Evolutionary conservation across 495 filamentous ascomycete genomes (phyloP), one percentile per base, ranked within the genome.

Genomic region (Trichocladium antarcticum): DNA sequence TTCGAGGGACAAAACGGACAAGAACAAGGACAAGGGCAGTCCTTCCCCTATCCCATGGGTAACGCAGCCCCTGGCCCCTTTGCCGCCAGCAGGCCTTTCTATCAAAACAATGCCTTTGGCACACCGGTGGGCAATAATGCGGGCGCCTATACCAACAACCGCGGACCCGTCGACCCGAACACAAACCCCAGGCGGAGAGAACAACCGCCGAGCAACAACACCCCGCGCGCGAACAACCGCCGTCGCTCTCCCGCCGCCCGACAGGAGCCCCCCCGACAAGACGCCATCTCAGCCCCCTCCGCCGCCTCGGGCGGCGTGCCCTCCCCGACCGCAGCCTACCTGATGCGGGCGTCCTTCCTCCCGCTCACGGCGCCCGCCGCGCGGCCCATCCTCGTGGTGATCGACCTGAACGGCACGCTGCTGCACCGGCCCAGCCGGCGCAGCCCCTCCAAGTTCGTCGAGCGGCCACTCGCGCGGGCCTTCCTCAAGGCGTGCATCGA

Each of bases 401-500:
- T 97, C 47, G 92, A 98, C 62, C 74, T 98, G 0, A 98, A 97
- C 67, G 92, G 93, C 47, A 95, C 93, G 0, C 72, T 98, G 3
- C 72, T 96, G 14, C 69, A 74, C 58, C 85, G 92, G 11, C 80
- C 79, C 9, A 63, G 65, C 27, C 66, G 70, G 9, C 54, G 65
- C 2, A 17, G 42, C 0, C 74, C 81, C 0, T 69, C 65, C 0
- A 57, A 57, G n/a, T 84, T 85, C 60, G 58, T 72, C 3, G 61
- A 69, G 38, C 80, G 92, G 4, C 82, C 83, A 0, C 69, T 72
- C 27, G 73, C 90, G 0, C 40, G 64, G 1, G 22, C 63, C 0
- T 97, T 98, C 68, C 66, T 97, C 0, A 43, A 67, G 1, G 80
- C 83, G 54, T 70, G 84, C 51, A 68, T 89, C 42, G 54, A 72